Evolutionary conservation across 164 flowering plant genomes (phyloP).

Genomic region (Stephania japonica): DNA sequence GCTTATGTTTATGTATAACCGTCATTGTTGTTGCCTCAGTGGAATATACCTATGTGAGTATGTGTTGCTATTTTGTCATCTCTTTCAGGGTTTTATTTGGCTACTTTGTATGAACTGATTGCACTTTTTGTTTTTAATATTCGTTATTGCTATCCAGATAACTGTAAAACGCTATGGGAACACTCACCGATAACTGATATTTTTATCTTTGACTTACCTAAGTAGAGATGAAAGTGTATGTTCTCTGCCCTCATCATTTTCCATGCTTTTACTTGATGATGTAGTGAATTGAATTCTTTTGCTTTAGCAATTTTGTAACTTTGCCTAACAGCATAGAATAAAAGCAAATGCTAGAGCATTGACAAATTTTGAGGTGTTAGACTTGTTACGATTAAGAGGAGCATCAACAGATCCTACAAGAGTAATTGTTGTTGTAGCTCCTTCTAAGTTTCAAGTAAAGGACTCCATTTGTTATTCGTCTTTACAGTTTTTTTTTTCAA

Average conservation of each 20-base stretch:
- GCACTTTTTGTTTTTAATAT: background rate
- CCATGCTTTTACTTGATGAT: background rate
- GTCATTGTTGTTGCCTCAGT: too few species aligned
- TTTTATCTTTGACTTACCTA: background rate
- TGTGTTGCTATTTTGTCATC: too few species aligned
- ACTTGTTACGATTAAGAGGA: constrained; percentile 62
- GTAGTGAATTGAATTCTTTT: background rate
- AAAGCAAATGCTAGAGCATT: constrained; percentile 59
- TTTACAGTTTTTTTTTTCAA: too few species aligned
- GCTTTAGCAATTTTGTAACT: background rate
- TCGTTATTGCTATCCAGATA: background rate
- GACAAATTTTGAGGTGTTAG: constrained; percentile 82
- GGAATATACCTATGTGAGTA: too few species aligned
- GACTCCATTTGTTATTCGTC: too few species aligned
- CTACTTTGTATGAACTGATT: too few species aligned
- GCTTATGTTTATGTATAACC: too few species aligned
- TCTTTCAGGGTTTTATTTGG: too few species aligned
- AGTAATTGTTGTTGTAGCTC: constrained; percentile 35
- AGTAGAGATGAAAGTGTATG: constrained; percentile 9
- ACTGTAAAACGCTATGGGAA: background rate
- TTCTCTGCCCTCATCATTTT: background rate
- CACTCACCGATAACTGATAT: background rate
- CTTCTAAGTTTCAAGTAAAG: too few species aligned
- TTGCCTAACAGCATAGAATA: constrained; percentile 20
- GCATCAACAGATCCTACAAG: constrained; percentile 58